These are phyloP conservation scores for Fusarium stilboides DNA, from an alignment of 2,329 filamentous ascomycete species.

Conservation along the genomic window DNA sequence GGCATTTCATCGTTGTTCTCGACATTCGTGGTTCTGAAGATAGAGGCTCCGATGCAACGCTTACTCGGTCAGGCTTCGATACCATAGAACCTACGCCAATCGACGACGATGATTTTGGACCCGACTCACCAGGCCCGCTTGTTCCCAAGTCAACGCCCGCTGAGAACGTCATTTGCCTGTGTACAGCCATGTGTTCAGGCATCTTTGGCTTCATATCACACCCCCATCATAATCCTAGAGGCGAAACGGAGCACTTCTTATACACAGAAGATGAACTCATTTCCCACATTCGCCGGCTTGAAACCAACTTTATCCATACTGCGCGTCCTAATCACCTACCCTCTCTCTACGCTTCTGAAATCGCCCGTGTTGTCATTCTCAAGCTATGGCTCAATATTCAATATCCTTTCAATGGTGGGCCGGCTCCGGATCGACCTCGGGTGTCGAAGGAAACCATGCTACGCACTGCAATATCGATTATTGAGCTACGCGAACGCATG, in stretches of 20 bases:
- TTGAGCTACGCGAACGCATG: constrained; percentile 59
- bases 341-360: constrained; percentile 57
- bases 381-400: constrained; percentile 64
- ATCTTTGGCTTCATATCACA: constrained; percentile 59
- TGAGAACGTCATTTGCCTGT: constrained; percentile 60
- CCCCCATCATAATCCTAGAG: constrained; percentile 47
- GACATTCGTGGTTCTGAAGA: constrained; percentile 70
- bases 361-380: constrained; percentile 61
- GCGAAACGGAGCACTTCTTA: constrained; percentile 35
- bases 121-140: constrained; percentile 55
- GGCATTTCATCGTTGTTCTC: constrained; percentile 75
- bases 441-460: constrained; percentile 61
- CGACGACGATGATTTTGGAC: constrained; percentile 67
- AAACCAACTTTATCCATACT: constrained; percentile 57
- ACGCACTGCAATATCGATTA: constrained; percentile 63
- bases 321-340: constrained; percentile 54
- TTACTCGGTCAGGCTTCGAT: constrained; percentile 61
- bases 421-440: constrained; percentile 48
- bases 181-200: constrained; percentile 57
- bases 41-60: constrained; percentile 64
- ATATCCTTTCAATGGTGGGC: constrained; percentile 59
- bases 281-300: constrained; percentile 57
- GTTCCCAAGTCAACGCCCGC: constrained; percentile 56
- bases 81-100: constrained; percentile 67
- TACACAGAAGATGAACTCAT: constrained; percentile 60